These are phyloP conservation scores for Prinsepia uniflora DNA, from an alignment of 306 rosid genomes.

Conservation along the genomic window DNA sequence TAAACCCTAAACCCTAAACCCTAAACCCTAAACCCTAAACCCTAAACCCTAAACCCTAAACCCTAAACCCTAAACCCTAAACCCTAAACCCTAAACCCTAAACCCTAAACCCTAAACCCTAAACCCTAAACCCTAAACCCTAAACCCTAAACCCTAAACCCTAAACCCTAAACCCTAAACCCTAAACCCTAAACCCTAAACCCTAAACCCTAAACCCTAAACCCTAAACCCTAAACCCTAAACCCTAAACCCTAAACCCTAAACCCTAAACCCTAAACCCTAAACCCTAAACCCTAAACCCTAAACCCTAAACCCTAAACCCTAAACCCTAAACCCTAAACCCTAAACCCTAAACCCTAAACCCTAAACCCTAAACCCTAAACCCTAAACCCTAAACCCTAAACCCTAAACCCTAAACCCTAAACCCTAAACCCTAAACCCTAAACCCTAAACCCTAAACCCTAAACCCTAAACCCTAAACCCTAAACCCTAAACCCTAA, in stretches of 20 bases:
- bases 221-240: too few relatives aligned
- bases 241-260: too few relatives aligned
- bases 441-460: slow-evolving; percentile 21
- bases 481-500: slow-evolving; percentile 24
- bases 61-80: slow-evolving; percentile 22
- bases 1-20: too few relatives aligned
- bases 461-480: slow-evolving; percentile 23
- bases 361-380: too few relatives aligned
- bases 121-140: slow-evolving; percentile 28
- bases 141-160: slow-evolving; percentile 22
- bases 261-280: too few relatives aligned
- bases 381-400: too few relatives aligned
- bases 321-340: too few relatives aligned
- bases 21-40: slow-evolving; percentile 10
- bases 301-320: too few relatives aligned
- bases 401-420: too few relatives aligned
- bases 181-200: neutral
- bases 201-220: too few relatives aligned
- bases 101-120: slow-evolving; percentile 23
- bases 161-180: slow-evolving; percentile 22
- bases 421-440: neutral
- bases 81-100: slow-evolving; percentile 27
- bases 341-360: too few relatives aligned
- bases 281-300: too few relatives aligned
- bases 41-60: slow-evolving; percentile 21